Evolutionary conservation across 2,329 filamentous ascomycete species (phyloP), one percentile per base, ranked within the genome.

Genomic region (Ophiostoma populinum): DNA sequence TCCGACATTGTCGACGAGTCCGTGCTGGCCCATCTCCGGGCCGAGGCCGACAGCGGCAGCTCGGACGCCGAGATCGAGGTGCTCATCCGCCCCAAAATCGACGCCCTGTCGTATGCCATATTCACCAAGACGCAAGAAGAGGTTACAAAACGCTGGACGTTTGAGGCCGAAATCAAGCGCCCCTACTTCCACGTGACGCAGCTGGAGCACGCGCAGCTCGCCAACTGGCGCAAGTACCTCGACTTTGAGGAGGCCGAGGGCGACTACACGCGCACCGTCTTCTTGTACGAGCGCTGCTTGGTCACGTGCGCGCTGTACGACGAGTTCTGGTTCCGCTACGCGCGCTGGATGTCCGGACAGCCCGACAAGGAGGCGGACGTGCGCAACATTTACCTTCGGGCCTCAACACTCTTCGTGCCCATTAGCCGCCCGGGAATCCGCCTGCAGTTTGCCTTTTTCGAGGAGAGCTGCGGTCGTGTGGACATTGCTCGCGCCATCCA

Each of bases 261-360:
- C 35, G 73, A 86, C 38, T 82, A 75, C 45, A 56, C 64, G 11
- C 72, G 90, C 40, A 77, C 68, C 30, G 70, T 80, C 6, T 90
- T 90, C 49, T 59, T 98, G 21, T 95, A 98, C 52, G 90, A 98
- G 60, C 76, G 90, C 34, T 95, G 86, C 48, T 58, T 98, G 35
- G 82, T 93, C 24, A 87, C 83, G 0, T 92, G 82, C 49, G 87
- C 90, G 12, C 79, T 92, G 45, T 94, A 98, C 51, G 87, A 95
- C 33, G 87, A 95, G 51, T 92, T 95, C 55, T 98, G 90, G 90
- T 74, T 92, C 48, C 79, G 90, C n/a, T 98, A 93, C 55, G 82
- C 80, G 12, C 68, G 87, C 26, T 98, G 90, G 90, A 92, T 94
- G 80, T 66, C 70, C 40, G 73, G 73, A 0, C 81, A 92, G 50